These are phyloP conservation scores for Ambrosiella beaveri DNA, from an alignment of 2,329 filamentous ascomycete species.

Conservation along the genomic window DNA sequence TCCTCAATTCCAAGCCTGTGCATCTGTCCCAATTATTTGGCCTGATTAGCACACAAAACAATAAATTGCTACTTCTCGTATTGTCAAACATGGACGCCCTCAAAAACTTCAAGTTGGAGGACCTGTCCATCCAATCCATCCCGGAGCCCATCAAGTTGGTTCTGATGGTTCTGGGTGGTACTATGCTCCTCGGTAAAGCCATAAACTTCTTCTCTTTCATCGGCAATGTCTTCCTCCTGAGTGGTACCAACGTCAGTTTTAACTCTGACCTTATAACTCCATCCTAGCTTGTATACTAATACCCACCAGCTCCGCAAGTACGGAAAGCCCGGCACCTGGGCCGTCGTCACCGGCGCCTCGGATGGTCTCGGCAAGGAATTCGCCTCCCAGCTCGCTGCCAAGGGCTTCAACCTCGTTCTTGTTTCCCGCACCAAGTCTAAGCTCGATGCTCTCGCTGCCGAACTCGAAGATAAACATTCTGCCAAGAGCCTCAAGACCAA, in stretches of 20 bases:
- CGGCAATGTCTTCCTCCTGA: slow-evolving; percentile 50
- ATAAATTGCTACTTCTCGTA: background rate
- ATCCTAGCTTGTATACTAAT: background rate
- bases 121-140: slow-evolving; percentile 15
- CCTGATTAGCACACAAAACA: background rate
- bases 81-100: background rate
- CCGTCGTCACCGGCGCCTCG: slow-evolving; percentile 82
- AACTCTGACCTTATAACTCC: background rate
- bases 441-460: slow-evolving; percentile 56
- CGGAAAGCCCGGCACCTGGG: slow-evolving; percentile 84
- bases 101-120: background rate
- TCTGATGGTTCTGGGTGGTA: slow-evolving; percentile 38
- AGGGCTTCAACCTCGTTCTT: slow-evolving; percentile 88
- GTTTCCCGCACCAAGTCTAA: slow-evolving; percentile 93
- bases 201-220: slow-evolving; percentile 44
- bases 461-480: slow-evolving; percentile 55
- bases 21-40: background rate
- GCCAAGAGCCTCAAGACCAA: slow-evolving; percentile 49
- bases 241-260: slow-evolving; percentile 39
- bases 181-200: slow-evolving; percentile 39
- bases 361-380: slow-evolving; percentile 97
- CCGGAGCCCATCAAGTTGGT: slow-evolving; percentile 29
- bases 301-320: slow-evolving; percentile 61
- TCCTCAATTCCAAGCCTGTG: background rate
- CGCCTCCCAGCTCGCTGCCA: slow-evolving; percentile 70